Evolutionary conservation across 176 grass and related monocot genomes (phyloP).

Genomic region (Pontederia crassipes): DNA sequence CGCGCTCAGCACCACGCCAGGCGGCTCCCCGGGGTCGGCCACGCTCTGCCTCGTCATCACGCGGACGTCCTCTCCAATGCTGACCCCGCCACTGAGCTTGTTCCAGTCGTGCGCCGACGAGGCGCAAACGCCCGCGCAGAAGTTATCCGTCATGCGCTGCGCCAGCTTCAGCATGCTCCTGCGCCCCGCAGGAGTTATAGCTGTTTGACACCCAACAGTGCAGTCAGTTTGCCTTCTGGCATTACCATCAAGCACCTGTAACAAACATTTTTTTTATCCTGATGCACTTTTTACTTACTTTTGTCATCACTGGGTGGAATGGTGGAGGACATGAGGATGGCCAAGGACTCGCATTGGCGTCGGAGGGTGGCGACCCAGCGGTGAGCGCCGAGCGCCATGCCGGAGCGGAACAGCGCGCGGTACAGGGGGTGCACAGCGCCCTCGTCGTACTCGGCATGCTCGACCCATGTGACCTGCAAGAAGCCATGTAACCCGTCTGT

Average conservation of each 20-base stretch:
- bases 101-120: slow-evolving; percentile 78
- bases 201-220: background rate
- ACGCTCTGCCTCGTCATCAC: slow-evolving; percentile 66
- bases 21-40: slow-evolving; percentile 69
- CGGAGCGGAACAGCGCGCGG: slow-evolving; percentile 48
- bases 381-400: slow-evolving; percentile 61
- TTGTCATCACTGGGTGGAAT: slow-evolving; percentile 8
- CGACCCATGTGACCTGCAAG: slow-evolving; percentile 84
- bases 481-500: too few species aligned
- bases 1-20: slow-evolving; percentile 80
- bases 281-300: slow-evolving; percentile 1
- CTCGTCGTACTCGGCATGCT: slow-evolving; percentile 84
- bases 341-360: slow-evolving; percentile 69
- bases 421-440: slow-evolving; percentile 64
- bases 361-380: slow-evolving; percentile 76
- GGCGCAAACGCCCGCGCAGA: slow-evolving; percentile 63
- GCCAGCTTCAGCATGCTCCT: slow-evolving; percentile 85
- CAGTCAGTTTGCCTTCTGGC: too few species aligned
- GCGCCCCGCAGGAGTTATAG: slow-evolving; percentile 36
- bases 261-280: too few species aligned
- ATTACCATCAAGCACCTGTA: too few species aligned
- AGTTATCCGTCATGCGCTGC: slow-evolving; percentile 78
- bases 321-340: slow-evolving; percentile 61
- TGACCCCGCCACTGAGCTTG: slow-evolving; percentile 48
- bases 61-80: slow-evolving; percentile 58